Percentiles rank a stretch among this genome's conserved stretches.
phyloP scores from a whole-genome alignment of 2,329 filamentous ascomycete species.

The Fusarium fracticaudum region DNA sequence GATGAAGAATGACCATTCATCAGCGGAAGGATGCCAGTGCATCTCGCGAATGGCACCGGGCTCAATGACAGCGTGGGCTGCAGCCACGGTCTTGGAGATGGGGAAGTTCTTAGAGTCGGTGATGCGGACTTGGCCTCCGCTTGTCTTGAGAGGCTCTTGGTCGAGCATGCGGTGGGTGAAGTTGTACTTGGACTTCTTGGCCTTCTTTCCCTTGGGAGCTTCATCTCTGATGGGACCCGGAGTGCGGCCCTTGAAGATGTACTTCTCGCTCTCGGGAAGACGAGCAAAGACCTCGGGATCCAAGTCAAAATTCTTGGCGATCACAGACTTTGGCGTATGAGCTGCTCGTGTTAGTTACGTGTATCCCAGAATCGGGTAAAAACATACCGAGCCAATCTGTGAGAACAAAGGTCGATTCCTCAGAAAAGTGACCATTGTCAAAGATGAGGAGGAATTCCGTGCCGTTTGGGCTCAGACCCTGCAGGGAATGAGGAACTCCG shows the following conservation, averaged over 20 bases:
- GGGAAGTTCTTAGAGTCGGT: slow-evolving; percentile 81
- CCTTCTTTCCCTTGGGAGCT: slow-evolving; percentile 66
- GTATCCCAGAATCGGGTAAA: rapidly evolving
- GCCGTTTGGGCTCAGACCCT: slow-evolving; percentile 73
- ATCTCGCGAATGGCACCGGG: slow-evolving; percentile 80
- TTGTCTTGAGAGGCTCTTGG: slow-evolving; percentile 67
- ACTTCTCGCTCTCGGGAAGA: slow-evolving; percentile 74
- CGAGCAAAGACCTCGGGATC: slow-evolving; percentile 75
- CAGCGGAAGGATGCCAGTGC: slow-evolving; percentile 83
- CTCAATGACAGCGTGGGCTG: slow-evolving; percentile 75
- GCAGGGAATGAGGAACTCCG: slow-evolving; percentile 80
- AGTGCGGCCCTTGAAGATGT: slow-evolving; percentile 77
- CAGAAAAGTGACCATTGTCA: slow-evolving; percentile 61
- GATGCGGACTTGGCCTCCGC: slow-evolving; percentile 77
- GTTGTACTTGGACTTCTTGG: slow-evolving; percentile 72
- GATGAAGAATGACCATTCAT: slow-evolving; percentile 86
- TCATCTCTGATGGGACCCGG: slow-evolving; percentile 74
- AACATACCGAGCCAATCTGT: slow-evolving; percentile 74
- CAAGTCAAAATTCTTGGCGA: slow-evolving; percentile 80
- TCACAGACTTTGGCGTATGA: slow-evolving; percentile 76
- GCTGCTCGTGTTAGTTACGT: slow-evolving; percentile 50
- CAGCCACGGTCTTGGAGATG: slow-evolving; percentile 76
- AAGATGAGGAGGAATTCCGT: slow-evolving; percentile 61
- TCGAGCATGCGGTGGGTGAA: slow-evolving; percentile 79
- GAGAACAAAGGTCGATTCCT: slow-evolving; percentile 75